phyloP scores from a whole-genome alignment of 352 stramenopile species.

The Phytophthora fragariae region DNA sequence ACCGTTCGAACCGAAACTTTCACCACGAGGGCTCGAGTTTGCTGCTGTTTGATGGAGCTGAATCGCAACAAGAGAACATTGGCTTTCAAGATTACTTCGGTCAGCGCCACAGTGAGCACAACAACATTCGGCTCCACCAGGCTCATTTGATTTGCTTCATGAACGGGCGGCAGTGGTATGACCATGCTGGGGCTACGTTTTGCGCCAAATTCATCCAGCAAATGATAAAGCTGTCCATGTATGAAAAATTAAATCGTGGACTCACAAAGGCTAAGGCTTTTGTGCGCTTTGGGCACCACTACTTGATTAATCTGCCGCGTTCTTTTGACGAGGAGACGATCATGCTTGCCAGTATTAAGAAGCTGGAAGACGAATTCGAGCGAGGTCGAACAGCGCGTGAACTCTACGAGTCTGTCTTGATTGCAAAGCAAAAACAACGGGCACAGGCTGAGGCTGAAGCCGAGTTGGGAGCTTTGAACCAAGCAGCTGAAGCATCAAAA shows the following conservation, averaged over 20 bases:
- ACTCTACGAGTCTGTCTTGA: conserved; percentile 78
- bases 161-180: conserved; percentile 74
- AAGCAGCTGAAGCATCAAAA: conserved; percentile 3
- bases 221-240: conserved; percentile 80
- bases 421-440: conserved; percentile 55
- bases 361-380: conserved; percentile 82
- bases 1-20: conserved; percentile 54
- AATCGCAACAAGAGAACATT: conserved; percentile 66
- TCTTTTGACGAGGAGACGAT: conserved; percentile 85
- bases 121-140: conserved; percentile 64
- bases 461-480: not conserved
- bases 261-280: conserved; percentile 66
- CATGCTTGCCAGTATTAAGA: conserved; percentile 71
- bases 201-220: conserved; percentile 78
- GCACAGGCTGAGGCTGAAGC: conserved; percentile 19
- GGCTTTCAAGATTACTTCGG: conserved; percentile 79
- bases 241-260: conserved; percentile 64
- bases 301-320: conserved; percentile 79
- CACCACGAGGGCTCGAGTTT: conserved; percentile 71
- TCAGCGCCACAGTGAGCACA: conserved; percentile 61
- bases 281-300: conserved; percentile 81
- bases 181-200: conserved; percentile 67
- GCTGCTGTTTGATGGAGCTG: conserved; percentile 78
- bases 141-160: conserved; percentile 79
- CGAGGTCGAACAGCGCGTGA: conserved; percentile 72